Percentiles rank a stretch among this genome's conserved stretches.
These are phyloP conservation scores for Arachis hypogaea DNA, from an alignment of 306 rosid genomes.

Conservation along the genomic window DNA sequence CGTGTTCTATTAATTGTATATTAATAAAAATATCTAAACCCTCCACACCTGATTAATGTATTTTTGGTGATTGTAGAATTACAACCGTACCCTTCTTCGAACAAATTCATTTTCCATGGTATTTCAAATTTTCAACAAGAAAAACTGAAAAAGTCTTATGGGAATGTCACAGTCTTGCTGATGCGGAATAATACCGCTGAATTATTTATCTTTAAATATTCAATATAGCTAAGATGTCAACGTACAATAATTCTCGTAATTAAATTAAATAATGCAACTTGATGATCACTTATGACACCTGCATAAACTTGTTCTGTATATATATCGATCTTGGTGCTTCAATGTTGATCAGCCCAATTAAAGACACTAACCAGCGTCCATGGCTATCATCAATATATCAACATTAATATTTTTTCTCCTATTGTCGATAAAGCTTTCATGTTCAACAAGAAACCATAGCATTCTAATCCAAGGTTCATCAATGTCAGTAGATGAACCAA, in stretches of 20 bases:
- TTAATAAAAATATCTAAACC: too few relatives aligned
- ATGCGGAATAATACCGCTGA: background rate
- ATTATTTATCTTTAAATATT: too few relatives aligned
- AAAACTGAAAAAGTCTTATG: background rate
- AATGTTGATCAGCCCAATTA: too few relatives aligned
- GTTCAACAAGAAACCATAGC: background rate
- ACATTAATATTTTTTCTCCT: slow-evolving; percentile 12
- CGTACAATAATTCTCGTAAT: too few relatives aligned
- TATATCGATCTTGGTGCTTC: background rate
- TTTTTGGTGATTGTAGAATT: too few relatives aligned
- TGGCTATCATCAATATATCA: background rate
- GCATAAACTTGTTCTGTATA: background rate
- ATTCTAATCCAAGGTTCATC: slow-evolving; percentile 44
- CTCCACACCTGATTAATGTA: too few relatives aligned
- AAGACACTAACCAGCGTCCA: background rate
- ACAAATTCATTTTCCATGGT: background rate
- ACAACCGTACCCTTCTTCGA: too few relatives aligned
- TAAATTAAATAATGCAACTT: too few relatives aligned
- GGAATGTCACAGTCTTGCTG: background rate
- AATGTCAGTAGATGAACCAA: slow-evolving; percentile 42
- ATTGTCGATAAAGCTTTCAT: slow-evolving; percentile 9
- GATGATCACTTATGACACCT: background rate
- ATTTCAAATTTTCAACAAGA: too few relatives aligned
- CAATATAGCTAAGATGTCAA: too few relatives aligned
- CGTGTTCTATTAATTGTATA: too few relatives aligned